Base-by-base conservation (phyloP, 371 early-diverging fungal species). In the Circinella umbellata region DNA sequence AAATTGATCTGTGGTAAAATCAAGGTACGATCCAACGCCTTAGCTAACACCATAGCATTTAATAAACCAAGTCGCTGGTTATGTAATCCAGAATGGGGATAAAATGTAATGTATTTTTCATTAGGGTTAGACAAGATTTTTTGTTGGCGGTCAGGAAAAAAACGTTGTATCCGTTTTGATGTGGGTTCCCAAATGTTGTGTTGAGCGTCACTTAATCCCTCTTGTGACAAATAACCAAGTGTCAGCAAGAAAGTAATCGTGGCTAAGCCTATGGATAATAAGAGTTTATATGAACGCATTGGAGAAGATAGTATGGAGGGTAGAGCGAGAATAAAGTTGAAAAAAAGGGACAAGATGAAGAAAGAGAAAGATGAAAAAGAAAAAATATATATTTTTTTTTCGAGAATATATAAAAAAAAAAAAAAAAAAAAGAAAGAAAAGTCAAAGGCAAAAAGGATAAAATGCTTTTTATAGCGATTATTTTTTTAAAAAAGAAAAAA, bases 71-170 rank as follows among this genome's bases (percentile, higher is more conserved):
- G 55, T 1, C 76, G 74, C 53, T 80, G 80, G 49, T 80, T 80
- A 53, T 80, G 78, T 20, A 80, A 69, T n/a, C 80, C 78, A 34
- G 80, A 80, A 34, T 80, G 80, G 2, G 80, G 80, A 17, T 74
- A 64, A 60, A 68, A 80, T 15, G 76, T 74, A 20, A 80, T 62
- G 68, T 61, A 77, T 63, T 76, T 80, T 49, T 80, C 80, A 14
- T 66, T 51, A 5, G 51, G 54, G 14, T 5, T 27, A 27, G 27
- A 27, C 27, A 27, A 27, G 27, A 55, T 37, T 4, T 18, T 7
- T 17, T 35, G 51, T 64, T 48, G 13, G 49, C n/a, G 14, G 42
- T 11, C 47, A 14, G 57, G 57, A 57, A 57, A 57, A 18, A 57
- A 10, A 34, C 18, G 7, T 7, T 17, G n/a, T 7, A 27, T 11